A percentile compares a stretch with the other conserved stretches of the same genome.
phyloP scores from a whole-genome alignment of 2,329 filamentous ascomycete species.

The Paecilomyces sp. region DNA sequence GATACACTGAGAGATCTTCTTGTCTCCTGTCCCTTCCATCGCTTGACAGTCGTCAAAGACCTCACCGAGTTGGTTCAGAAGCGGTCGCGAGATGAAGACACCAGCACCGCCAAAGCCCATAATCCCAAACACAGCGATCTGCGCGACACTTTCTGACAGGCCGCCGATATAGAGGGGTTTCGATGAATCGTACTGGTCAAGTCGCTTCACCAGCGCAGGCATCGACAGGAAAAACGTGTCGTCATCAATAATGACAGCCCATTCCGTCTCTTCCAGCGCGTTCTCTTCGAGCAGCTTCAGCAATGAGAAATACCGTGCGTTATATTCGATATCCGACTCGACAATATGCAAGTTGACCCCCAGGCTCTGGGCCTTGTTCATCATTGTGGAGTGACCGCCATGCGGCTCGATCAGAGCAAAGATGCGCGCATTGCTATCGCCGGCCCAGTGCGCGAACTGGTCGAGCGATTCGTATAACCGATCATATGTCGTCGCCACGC shows the following conservation, averaged over 20 bases:
- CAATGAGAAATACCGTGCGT: slow-evolving; percentile 51
- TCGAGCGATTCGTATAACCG: slow-evolving; percentile 46
- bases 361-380: slow-evolving; percentile 27
- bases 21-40: slow-evolving; percentile 45
- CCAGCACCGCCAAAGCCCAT: slow-evolving; percentile 58
- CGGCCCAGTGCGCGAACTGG: slow-evolving; percentile 51
- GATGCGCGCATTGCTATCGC: slow-evolving; percentile 44
- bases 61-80: slow-evolving; percentile 42
- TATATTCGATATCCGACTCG: slow-evolving; percentile 28
- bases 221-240: slow-evolving; percentile 58
- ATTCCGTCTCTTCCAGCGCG: slow-evolving; percentile 40
- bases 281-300: slow-evolving; percentile 44
- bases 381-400: slow-evolving; percentile 19
- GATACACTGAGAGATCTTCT: slow-evolving; percentile 52
- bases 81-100: slow-evolving; percentile 49
- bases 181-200: slow-evolving; percentile 43
- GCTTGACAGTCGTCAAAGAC: slow-evolving; percentile 45
- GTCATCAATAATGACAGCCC: slow-evolving; percentile 55
- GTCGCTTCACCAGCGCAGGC: slow-evolving; percentile 41
- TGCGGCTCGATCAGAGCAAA: slow-evolving; percentile 46
- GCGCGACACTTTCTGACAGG: slow-evolving; percentile 49
- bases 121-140: slow-evolving; percentile 47
- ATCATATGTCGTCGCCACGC: slow-evolving; percentile 48
- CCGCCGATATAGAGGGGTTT: slow-evolving; percentile 49
- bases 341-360: slow-evolving; percentile 37